phyloP scores from a whole-genome alignment of 768 basidiomycete genomes.

The Trametes punicea region DNA sequence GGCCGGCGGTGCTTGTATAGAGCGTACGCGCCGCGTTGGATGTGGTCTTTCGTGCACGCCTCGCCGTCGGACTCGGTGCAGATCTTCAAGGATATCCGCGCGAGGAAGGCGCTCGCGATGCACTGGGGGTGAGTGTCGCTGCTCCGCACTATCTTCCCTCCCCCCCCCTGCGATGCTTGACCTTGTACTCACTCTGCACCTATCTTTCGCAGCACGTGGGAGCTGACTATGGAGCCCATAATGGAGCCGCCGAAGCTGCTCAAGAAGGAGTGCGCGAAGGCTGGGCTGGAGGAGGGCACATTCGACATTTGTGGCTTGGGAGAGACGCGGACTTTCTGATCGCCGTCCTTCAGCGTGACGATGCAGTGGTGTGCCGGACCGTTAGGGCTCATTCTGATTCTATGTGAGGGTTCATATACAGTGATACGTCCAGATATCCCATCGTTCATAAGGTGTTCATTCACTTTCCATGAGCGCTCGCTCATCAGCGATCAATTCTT shows the following conservation, averaged over 20 bases:
- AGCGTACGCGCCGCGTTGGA: slow-evolving; percentile 53
- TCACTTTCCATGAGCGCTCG: too few relatives aligned
- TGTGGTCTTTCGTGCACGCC: slow-evolving; percentile 61
- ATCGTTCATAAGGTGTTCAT: too few relatives aligned
- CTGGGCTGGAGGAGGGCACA: slow-evolving; percentile 48
- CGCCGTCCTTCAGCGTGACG: neutral
- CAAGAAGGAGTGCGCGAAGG: slow-evolving; percentile 47
- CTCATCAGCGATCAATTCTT: too few relatives aligned
- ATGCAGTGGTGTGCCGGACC: too few relatives aligned
- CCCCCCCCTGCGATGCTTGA: neutral
- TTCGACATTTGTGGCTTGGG: slow-evolving; percentile 61
- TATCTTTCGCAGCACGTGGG: slow-evolving; percentile 43
- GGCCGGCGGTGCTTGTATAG: slow-evolving; percentile 31
- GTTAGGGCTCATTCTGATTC: too few relatives aligned
- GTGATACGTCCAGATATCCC: too few relatives aligned
- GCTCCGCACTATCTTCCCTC: neutral
- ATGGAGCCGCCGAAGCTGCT: slow-evolving; percentile 58
- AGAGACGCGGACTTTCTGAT: slow-evolving; percentile 43
- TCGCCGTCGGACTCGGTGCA: slow-evolving; percentile 66
- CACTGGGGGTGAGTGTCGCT: slow-evolving; percentile 58
- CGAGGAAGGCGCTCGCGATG: slow-evolving; percentile 62
- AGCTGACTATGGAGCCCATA: slow-evolving; percentile 51
- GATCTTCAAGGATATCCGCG: slow-evolving; percentile 60
- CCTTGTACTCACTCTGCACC: neutral
- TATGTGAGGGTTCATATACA: too few relatives aligned